Base-by-base conservation (phyloP, 116 monocot genomes). In the Zostera marina region DNA sequence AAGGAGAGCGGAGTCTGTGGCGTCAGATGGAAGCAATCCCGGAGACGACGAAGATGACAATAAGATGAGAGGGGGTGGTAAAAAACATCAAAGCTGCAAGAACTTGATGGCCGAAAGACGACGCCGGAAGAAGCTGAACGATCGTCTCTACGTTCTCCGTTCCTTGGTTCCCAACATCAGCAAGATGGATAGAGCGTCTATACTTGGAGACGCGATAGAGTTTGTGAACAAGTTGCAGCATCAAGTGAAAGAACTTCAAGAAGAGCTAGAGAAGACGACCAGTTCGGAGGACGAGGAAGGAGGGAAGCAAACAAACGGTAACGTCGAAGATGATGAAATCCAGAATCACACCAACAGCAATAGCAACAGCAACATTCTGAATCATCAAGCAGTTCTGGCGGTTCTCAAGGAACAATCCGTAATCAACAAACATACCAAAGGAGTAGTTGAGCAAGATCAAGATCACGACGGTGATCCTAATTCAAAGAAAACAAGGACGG, bases 171-270 rank as follows among this genome's bases (percentile, higher is more conserved):
- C 94, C 1, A 88, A 88, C 44, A 94, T 94, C 56, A 79, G 76
- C 47, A 93, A 93, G 94, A 94, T 94, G 94, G 94, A 94, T 43
- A 81, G 77, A 41, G 94, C 94, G n/a, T 81, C 94, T 4, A 94
- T 94, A 5, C 77, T 94, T 0, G 88, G 88, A 0, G 94, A 94
- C 24, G 94, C 94, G 2, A 88, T 94, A 54, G 76, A 94, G 52
- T 94, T 81, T 60, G 82, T 94, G 57, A 73, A 82, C 71, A 73
- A 82, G 56, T 22, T 94, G 52, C 82, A 85, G 72, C 75, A 77
- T 64, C 75, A 85, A 44, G 85, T 88, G 62, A 88, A 88, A 48
- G 77, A 84, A n/a, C 77, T 94, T 9, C 88, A 94, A 46, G 82
- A 84, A 15, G 85, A 94, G 76, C 63, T 63, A 16, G 51, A 89